Base-by-base conservation (phyloP, 2,329 filamentous ascomycete species). In the Karstenula rhodostoma region DNA sequence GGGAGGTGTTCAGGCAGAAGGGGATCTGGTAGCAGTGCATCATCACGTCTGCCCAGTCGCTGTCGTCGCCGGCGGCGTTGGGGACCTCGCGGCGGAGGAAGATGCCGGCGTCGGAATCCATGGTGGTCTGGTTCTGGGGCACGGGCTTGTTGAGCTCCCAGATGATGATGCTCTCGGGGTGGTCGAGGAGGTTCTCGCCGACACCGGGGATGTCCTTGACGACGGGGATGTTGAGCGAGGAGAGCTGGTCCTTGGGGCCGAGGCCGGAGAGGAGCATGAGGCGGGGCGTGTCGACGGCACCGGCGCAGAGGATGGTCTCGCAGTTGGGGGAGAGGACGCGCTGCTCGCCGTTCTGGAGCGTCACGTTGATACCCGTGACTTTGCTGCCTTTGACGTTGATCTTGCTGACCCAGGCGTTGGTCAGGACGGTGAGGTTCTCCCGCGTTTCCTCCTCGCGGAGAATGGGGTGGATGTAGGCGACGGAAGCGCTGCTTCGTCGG, bases 21-120 rank as follows among this genome's bases (percentile, higher is more conserved):
- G 93, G 93, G 68, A 96, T 96, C 80, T 96, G 93, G 83, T 96
- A 96, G 86, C 93, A 96, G 82, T 96, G 93, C 90, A 95, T 95
- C 93, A 96, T 96, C 72, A 96, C 81, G 74, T 97, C 93, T 65
- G 90, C 91, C 57, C 91, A 89, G 63, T 90, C 86, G 55, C 90
- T 90, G 69, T 96, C 92, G 1, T 81, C 81, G 58, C 86, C 86
- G 3, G 84, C 86, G 2, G 92, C 90, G 73, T 94, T 88, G 69
- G 87, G 83, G 15, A 84, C 76, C 78, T 96, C 89, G 61, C 92
- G 90, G 63, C 93, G 91, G 59, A 96, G 83, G 85, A 96, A 96
- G 74, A 95, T 90, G 65, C 91, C 92, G 3, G 92, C 92, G 74
- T 97, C 93, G 25, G 90, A 96, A 81, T 95, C 91, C 91, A 94